Conservation (phyloP, 163 green algal species). For the Botryococcus braunii region DNA sequence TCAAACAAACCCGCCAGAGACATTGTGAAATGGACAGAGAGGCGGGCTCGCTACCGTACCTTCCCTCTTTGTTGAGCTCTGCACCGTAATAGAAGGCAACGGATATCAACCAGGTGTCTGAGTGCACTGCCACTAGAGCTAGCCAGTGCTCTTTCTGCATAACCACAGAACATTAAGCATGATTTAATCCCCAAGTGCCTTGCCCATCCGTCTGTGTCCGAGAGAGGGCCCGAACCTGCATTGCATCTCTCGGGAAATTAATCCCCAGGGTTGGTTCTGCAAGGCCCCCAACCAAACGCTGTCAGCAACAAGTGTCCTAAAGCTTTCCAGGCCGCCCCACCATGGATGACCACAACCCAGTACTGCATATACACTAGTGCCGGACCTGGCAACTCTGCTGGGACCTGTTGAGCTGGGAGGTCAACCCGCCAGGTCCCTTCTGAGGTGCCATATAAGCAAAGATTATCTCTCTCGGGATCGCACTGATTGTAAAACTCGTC, state of each 20-base stretch:
- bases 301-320: too few species aligned
- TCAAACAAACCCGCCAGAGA: too few species aligned
- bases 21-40: too few species aligned
- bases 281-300: too few species aligned
- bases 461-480: conserved; percentile 86
- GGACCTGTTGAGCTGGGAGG: conserved; percentile 69
- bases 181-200: too few species aligned
- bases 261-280: too few species aligned
- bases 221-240: conserved; percentile 10
- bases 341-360: too few species aligned
- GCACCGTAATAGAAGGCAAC: conserved; percentile 95
- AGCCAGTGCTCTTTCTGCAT: conserved; percentile 82
- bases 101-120: conserved; percentile 87
- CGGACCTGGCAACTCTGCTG: conserved; percentile 91
- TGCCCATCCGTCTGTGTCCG: too few species aligned
- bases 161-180: too few species aligned
- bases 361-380: too few species aligned
- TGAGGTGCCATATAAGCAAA: conserved; percentile 87
- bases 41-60: too few species aligned
- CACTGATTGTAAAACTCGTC: conserved; percentile 69
- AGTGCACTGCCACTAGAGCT: conserved; percentile 88
- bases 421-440: conserved; percentile 62
- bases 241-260: conserved; percentile 88
- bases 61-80: conserved; percentile 68
- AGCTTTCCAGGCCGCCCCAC: too few species aligned